phyloP scores from a whole-genome alignment of 257 asterid species.

The Anisodus acutangulus region DNA sequence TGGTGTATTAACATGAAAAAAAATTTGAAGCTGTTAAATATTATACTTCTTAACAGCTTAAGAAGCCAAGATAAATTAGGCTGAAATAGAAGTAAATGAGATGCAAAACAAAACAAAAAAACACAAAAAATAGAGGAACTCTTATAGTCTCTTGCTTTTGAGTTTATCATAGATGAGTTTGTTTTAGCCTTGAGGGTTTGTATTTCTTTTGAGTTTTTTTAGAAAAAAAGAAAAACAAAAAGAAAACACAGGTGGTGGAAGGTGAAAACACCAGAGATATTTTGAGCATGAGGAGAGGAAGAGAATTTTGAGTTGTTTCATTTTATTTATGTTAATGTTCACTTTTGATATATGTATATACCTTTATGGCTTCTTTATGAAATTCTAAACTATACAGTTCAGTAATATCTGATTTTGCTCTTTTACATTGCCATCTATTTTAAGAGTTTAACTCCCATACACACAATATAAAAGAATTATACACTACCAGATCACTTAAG shows the following conservation, averaged over 20 bases:
- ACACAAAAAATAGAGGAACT: too few species aligned
- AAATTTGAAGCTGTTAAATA: slow-evolving; percentile 41
- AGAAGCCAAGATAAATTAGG: slow-evolving; percentile 31
- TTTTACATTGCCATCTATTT: background rate
- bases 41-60: slow-evolving; percentile 42
- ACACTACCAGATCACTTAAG: background rate
- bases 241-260: background rate
- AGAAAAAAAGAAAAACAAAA: background rate
- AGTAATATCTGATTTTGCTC: background rate
- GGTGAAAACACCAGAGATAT: background rate
- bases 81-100: slow-evolving; percentile 22
- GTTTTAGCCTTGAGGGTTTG: slow-evolving; percentile 20
- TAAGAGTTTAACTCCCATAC: background rate
- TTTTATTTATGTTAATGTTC: slow-evolving; percentile 16
- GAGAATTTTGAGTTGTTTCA: slow-evolving; percentile 21
- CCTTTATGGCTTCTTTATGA: slow-evolving; percentile 16
- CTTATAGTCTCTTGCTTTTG: slow-evolving; percentile 13
- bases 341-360: slow-evolving; percentile 26
- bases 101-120: background rate
- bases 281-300: slow-evolving; percentile 6
- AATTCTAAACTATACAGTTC: slow-evolving; percentile 9
- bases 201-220: background rate
- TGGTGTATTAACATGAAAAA: background rate
- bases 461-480: background rate
- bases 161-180: slow-evolving; percentile 20